Conservation (phyloP, 2,329 filamentous ascomycete genomes). For the Diaporthe vaccinii region DNA sequence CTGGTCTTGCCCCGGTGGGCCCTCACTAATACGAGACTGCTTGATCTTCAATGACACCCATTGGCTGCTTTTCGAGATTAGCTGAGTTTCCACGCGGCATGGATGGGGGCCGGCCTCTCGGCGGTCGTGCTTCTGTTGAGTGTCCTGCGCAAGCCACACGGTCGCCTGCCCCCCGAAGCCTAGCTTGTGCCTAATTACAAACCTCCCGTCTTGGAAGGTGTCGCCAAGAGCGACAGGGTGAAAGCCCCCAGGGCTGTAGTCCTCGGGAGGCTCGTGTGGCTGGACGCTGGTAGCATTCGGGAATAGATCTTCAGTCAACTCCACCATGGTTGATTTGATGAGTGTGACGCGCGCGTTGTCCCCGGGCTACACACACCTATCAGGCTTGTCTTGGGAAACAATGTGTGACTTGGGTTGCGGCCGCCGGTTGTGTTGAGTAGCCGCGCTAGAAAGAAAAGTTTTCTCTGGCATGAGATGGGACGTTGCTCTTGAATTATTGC, state of each 20-base stretch:
- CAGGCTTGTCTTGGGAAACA: neutral
- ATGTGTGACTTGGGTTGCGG: neutral
- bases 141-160: conserved; percentile 9
- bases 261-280: conserved; percentile 15
- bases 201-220: conserved; percentile 29
- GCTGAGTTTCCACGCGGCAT: neutral
- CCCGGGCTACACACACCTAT: neutral
- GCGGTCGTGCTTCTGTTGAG: neutral
- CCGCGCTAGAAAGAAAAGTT: neutral
- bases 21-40: conserved; percentile 13
- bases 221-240: conserved; percentile 26
- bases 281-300: conserved; percentile 10
- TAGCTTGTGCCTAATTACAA: conserved; percentile 20
- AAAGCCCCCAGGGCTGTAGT: neutral
- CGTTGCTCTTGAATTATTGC: conserved; percentile 24
- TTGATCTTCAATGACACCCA: conserved; percentile 24
- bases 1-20: neutral
- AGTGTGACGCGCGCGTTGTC: neutral
- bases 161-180: conserved; percentile 26
- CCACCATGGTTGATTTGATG: conserved; percentile 9
- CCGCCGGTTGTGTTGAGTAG: neutral
- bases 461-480: conserved; percentile 4
- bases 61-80: conserved; percentile 7
- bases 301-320: conserved; percentile 3
- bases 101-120: neutral